phyloP scores from a whole-genome alignment of 2,329 filamentous ascomycete genomes.

The Tolypocladium endophyticum region DNA sequence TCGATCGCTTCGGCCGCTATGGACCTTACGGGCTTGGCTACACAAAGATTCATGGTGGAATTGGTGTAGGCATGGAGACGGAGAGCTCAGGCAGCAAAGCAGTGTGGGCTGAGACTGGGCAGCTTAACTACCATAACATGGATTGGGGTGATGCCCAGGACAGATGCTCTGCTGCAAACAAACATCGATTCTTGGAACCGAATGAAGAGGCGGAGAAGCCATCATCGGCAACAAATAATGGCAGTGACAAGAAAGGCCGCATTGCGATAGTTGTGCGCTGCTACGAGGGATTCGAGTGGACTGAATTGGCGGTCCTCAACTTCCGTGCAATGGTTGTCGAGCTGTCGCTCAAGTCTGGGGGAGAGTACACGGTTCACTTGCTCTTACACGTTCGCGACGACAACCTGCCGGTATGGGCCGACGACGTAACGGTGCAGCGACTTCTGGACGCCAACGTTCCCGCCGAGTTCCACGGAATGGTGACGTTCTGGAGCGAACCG shows the following conservation, averaged over 20 bases:
- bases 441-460: conserved; percentile 58
- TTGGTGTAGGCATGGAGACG: conserved; percentile 59
- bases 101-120: conserved; percentile 43
- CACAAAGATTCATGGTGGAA: conserved; percentile 58
- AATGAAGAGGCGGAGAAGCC: conserved; percentile 28
- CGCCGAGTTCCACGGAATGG: conserved; percentile 68
- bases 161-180: conserved; percentile 48
- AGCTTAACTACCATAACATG: conserved; percentile 44
- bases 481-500: conserved; percentile 73
- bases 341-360: conserved; percentile 64
- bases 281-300: conserved; percentile 71
- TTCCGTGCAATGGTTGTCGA: conserved; percentile 74
- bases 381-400: conserved; percentile 77
- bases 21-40: conserved; percentile 86
- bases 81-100: conserved; percentile 57
- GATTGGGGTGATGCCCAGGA: conserved; percentile 47
- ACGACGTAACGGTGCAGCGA: conserved; percentile 60
- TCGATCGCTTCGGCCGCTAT: conserved; percentile 75
- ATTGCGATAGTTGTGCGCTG: conserved; percentile 72
- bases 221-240: conserved; percentile 7
- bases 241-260: conserved; percentile 36
- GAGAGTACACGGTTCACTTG: conserved; percentile 76
- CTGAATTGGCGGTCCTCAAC: conserved; percentile 66
- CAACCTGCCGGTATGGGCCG: conserved; percentile 70
- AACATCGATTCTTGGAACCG: conserved; percentile 42